phyloP scores from a whole-genome alignment of 495 filamentous ascomycete genomes.

The Neurospora tetraspora region DNA sequence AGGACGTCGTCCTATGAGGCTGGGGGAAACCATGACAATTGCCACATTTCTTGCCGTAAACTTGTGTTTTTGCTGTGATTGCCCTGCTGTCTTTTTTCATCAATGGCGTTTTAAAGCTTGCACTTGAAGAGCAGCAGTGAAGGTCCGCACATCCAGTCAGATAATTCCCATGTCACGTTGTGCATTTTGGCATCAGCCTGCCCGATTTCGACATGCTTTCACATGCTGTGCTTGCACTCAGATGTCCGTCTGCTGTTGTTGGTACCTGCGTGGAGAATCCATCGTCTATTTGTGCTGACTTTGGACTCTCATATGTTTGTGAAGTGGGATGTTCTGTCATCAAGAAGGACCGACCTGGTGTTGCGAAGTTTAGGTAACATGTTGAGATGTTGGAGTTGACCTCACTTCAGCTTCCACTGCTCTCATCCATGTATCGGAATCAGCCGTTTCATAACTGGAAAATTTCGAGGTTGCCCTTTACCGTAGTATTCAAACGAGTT shows the following conservation, averaged over 20 bases:
- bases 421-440: background rate
- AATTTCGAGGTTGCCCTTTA: background rate
- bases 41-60: slow-evolving; percentile 47
- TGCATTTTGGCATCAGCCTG: background rate
- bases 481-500: background rate
- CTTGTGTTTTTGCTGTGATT: background rate
- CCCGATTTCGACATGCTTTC: background rate
- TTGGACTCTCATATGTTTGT: background rate
- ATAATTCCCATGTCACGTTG: background rate
- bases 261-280: background rate
- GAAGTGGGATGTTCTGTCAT: background rate
- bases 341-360: background rate
- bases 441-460: background rate
- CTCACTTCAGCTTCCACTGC: background rate
- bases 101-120: background rate
- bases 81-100: background rate
- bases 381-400: background rate
- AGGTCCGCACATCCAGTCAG: background rate
- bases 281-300: background rate
- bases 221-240: background rate
- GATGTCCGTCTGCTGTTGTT: background rate
- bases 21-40: slow-evolving; percentile 74
- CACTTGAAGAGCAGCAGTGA: background rate
- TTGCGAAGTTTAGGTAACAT: background rate
- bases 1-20: slow-evolving; percentile 76